phyloP scores from a whole-genome alignment of 164 flowering plant genomes.

The Dillenia suffruticosa region DNA sequence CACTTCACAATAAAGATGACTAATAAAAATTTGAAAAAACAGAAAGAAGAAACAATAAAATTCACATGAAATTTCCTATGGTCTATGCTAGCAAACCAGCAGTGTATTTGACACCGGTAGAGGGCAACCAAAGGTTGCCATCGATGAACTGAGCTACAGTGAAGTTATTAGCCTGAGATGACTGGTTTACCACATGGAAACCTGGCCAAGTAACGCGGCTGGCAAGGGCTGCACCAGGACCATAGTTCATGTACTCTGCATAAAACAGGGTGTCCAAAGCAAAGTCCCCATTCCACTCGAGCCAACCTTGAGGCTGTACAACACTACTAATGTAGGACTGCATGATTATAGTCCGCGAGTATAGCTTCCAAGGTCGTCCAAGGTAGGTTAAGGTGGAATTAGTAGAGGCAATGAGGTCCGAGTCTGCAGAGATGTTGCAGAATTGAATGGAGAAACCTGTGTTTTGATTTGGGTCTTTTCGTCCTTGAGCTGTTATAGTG shows the following conservation, averaged over 20 bases:
- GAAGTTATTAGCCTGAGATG: constrained; percentile 43
- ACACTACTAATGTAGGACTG: constrained; percentile 45
- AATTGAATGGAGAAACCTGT: constrained; percentile 80
- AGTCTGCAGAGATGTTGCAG: constrained; percentile 62
- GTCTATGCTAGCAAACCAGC: constrained; percentile 38
- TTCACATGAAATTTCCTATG: too few species aligned
- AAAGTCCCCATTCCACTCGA: constrained; percentile 59
- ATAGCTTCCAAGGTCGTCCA: constrained; percentile 86
- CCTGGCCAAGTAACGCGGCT: constrained; percentile 82
- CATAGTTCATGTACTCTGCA: constrained; percentile 70
- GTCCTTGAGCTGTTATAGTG: constrained; percentile 84
- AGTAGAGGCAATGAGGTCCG: constrained; percentile 28
- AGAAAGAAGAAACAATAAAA: too few species aligned
- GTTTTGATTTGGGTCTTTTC: constrained; percentile 55
- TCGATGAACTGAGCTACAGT: constrained; percentile 67
- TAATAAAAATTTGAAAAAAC: too few species aligned
- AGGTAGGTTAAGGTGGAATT: constrained; percentile 56
- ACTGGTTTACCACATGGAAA: constrained; percentile 27
- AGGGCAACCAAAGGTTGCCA: constrained; percentile 77
- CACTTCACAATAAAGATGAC: too few species aligned
- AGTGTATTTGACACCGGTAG: constrained; percentile 62
- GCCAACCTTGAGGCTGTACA: constrained; percentile 77
- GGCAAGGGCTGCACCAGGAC: constrained; percentile 57
- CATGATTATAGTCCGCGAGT: constrained; percentile 67
- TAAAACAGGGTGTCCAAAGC: constrained; percentile 57